Conservation (phyloP, 2,329 filamentous ascomycete genomes). For the Fusarium algeriense region DNA sequence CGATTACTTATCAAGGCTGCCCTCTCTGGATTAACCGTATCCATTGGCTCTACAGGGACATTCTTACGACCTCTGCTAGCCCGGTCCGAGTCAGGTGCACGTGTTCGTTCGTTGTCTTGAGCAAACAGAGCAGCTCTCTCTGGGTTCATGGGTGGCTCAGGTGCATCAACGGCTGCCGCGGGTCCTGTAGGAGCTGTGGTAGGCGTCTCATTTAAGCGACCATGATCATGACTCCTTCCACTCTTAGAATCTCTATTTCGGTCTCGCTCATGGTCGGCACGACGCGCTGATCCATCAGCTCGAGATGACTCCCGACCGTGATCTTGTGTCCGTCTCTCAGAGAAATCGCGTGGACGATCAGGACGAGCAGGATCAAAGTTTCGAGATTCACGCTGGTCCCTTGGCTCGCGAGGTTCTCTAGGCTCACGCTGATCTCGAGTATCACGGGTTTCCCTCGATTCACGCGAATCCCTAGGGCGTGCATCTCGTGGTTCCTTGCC, state of each 20-base stretch:
- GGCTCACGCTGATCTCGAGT: constrained; percentile 51
- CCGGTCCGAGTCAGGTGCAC: constrained; percentile 50
- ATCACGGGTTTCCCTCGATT: constrained; percentile 45
- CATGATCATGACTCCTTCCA: constrained; percentile 46
- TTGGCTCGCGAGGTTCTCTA: constrained; percentile 55
- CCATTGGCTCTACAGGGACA: constrained; percentile 48
- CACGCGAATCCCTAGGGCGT: constrained; percentile 51
- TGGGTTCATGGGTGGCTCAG: constrained; percentile 66
- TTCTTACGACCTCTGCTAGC: constrained; percentile 46
- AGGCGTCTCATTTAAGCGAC: constrained; percentile 47
- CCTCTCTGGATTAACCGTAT: constrained; percentile 62
- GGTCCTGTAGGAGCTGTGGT: constrained; percentile 45
- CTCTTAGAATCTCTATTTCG: constrained; percentile 51
- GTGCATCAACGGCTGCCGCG: constrained; percentile 43
- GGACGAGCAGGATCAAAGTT: constrained; percentile 57
- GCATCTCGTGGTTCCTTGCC: constrained; percentile 53
- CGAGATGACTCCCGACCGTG: constrained; percentile 43
- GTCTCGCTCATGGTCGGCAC: constrained; percentile 59
- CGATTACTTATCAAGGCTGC: constrained; percentile 59
- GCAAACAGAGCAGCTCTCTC: constrained; percentile 65
- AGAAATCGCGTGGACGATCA: constrained; percentile 57
- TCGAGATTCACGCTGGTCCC: constrained; percentile 54
- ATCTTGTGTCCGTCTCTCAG: constrained; percentile 60
- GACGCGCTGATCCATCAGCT: constrained; percentile 52
- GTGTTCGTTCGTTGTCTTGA: constrained; percentile 49